Percentiles rank a stretch among this genome's conserved stretches.
Evolutionary conservation across 768 basidiomycete genomes (phyloP).

Genomic region (Macrocybe gigantea): DNA sequence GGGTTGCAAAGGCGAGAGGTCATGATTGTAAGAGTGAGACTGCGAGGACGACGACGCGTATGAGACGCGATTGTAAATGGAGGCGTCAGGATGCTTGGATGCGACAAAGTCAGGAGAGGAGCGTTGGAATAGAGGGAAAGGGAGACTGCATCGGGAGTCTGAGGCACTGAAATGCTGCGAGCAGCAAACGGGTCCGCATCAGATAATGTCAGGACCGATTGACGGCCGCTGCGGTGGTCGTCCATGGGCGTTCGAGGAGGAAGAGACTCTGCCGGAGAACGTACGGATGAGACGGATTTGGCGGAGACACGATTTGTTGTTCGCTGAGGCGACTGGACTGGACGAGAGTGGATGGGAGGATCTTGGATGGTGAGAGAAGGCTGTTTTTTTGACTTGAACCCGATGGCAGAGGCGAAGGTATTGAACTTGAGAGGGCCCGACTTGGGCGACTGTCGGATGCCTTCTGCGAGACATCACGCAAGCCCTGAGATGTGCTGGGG

Average conservation of each 20-base stretch:
- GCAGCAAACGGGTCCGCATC: conserved; percentile 64
- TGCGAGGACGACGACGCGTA: conserved; percentile 56
- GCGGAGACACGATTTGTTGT: conserved; percentile 14
- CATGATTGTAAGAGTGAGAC: conserved; percentile 31
- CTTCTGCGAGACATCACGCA: conserved; percentile 18
- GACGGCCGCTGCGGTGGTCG: conserved; percentile 29
- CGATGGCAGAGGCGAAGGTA: conserved; percentile 54
- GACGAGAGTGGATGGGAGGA: conserved; percentile 24
- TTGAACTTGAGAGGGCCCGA: conserved; percentile 38
- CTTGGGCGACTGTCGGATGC: conserved; percentile 20
- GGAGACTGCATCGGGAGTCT: conserved; percentile 38
- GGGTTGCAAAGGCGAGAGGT: conserved; percentile 1
- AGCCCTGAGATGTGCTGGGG: conserved; percentile 16
- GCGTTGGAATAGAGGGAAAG: conserved; percentile 48
- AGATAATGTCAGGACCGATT: conserved; percentile 56
- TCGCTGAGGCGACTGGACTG: conserved; percentile 26
- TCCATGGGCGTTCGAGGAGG: conserved; percentile 54
- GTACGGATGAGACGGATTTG: conserved; percentile 53
- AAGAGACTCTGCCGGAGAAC: conserved; percentile 47
- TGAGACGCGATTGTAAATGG: conserved; percentile 39
- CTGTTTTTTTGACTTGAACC: conserved; percentile 58
- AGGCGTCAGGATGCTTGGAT: conserved; percentile 31
- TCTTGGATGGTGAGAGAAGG: conserved; percentile 48
- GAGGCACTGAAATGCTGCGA: conserved; percentile 33
- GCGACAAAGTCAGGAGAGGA: conserved; percentile 37